Evolutionary conservation across 495 filamentous ascomycete genomes (phyloP).

Genomic region (Xylaria sp.): DNA sequence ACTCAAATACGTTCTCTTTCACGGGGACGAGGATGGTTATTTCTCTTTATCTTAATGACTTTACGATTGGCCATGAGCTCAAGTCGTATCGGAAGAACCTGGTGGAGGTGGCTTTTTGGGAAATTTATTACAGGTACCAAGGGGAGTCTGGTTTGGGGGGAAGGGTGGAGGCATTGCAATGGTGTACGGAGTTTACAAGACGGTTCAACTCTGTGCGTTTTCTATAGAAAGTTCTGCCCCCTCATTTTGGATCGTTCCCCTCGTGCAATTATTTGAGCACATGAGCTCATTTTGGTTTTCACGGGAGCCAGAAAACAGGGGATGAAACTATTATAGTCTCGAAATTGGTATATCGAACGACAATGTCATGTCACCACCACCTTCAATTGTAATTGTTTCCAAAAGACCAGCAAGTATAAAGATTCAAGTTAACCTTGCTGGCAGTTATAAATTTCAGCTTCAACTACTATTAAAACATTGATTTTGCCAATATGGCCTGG

Average conservation of each 20-base stretch:
- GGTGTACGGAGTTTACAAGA: constrained; percentile 45
- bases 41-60: constrained; percentile 40
- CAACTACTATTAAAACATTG: background rate
- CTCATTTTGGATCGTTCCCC: background rate
- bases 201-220: constrained; percentile 28
- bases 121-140: constrained; percentile 13
- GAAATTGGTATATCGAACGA: constrained; percentile 25
- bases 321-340: constrained; percentile 24
- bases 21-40: constrained; percentile 73
- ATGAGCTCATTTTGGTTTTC: constrained; percentile 19
- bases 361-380: constrained; percentile 20
- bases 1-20: constrained; percentile 89
- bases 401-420: background rate
- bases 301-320: constrained; percentile 17
- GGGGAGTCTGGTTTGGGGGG: constrained; percentile 12
- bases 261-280: constrained; percentile 9
- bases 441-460: background rate
- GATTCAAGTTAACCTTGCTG: background rate
- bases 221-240: constrained; percentile 18
- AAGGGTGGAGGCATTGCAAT: constrained; percentile 38
- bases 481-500: background rate
- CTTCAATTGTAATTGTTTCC: background rate
- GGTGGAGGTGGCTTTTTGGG: constrained; percentile 1
- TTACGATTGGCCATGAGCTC: constrained; percentile 27
- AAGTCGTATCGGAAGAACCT: background rate